Base-by-base conservation (phyloP, 108 stramenopile species). In the Nitzschia sp. region DNA sequence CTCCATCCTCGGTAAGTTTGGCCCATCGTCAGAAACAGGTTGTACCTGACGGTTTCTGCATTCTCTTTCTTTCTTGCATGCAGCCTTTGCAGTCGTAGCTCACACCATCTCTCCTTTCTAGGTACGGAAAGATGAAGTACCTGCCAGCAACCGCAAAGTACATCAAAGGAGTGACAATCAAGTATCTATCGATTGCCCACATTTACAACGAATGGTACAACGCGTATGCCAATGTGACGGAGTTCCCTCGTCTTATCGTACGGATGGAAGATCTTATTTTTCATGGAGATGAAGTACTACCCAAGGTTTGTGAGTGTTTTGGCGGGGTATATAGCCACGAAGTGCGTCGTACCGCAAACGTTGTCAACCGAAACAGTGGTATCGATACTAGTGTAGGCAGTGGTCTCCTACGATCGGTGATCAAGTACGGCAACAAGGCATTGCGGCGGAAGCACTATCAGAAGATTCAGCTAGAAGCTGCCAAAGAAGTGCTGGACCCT, bases 231-330 rank as follows among this genome's bases (percentile, higher is more conserved):
- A 25, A 62, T 16, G 30, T 45, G 3, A 29, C 41, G 0, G 44
- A 53, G 8, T 76, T 68, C 38, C 85, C 85, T 4, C 82, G 77
- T 13, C 47, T 87, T 17, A 75, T 87, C 15, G 67, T 90, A 4
- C 73, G 88, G 41, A 81, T 87, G 66, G 88, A 90, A 71, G 88
- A 90, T 63, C 38, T 90, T 33, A 60, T 81, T 16, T 82, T 90
- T 66, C 78, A 78, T 45, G 82, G 71, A 5, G 71, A 81, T 25
- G 60, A 72, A n/a, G 75, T 83, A 21, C 67, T 79, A 1, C 63
- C 59, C 38, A 65, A 71, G 11, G 48, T 90, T 23, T 90, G 88
- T 46, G 75, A 79, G 34, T 90, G 88, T 68, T 84, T 67, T 19
- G 88, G 88, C 4, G 85, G 48, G 13, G 19, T 21, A n/a, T 50